A percentile compares a stretch with the other conserved stretches of the same genome.
phyloP scores from a whole-genome alignment of 1,139 yeast species.

The Debaryomyces subglobosus region DNA sequence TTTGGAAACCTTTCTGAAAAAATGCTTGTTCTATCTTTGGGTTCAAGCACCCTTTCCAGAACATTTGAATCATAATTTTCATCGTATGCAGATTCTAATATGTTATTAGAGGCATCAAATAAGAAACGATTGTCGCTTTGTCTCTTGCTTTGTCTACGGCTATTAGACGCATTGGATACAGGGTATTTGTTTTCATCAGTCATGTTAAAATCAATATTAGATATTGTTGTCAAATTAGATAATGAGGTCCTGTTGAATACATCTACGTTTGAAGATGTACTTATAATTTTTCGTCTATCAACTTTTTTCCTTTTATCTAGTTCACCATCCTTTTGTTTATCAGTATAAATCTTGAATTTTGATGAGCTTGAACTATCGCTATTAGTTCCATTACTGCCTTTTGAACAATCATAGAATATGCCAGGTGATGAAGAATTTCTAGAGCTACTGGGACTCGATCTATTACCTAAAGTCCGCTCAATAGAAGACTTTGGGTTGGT shows the following conservation, averaged over 20 bases:
- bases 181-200: conserved; percentile 1
- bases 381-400: background rate
- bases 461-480: conserved; percentile 12
- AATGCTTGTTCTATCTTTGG: background rate
- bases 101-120: background rate
- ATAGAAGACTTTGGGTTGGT: conserved; percentile 11
- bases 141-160: background rate
- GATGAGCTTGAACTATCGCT: conserved; percentile 16
- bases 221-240: conserved; percentile 16
- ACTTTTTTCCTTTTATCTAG: background rate
- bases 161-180: background rate
- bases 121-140: conserved; percentile 5
- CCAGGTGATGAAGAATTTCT: background rate
- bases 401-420: background rate
- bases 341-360: conserved; percentile 17
- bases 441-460: background rate
- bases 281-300: conserved; percentile 18
- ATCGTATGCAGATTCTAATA: background rate
- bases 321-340: conserved; percentile 8
- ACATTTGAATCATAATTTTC: background rate
- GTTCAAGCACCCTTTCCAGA: conserved; percentile 8
- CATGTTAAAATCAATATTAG: conserved; percentile 14
- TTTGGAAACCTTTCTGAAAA: background rate
- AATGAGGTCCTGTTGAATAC: conserved; percentile 18
- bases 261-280: conserved; percentile 24